phyloP scores from a whole-genome alignment of 805 yeast species.

The Zygosaccharomyces bisporus region DNA sequence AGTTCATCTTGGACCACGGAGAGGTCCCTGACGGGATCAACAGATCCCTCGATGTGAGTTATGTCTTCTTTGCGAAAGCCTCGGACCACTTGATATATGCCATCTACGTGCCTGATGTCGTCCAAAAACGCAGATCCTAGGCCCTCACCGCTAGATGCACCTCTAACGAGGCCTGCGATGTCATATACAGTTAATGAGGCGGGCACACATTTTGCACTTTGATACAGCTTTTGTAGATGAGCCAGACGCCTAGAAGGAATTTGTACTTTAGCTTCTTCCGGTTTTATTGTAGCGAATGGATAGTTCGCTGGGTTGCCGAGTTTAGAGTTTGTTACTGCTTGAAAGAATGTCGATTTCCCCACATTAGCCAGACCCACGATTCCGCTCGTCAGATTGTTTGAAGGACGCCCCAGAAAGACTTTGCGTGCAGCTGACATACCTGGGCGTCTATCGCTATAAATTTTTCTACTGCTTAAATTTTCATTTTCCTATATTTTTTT shows the following conservation, averaged over 20 bases:
- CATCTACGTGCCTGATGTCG: constrained; percentile 76
- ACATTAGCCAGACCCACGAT: constrained; percentile 93
- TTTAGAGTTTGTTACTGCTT: constrained; percentile 89
- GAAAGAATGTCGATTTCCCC: constrained; percentile 97
- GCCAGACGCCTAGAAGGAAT: constrained; percentile 65
- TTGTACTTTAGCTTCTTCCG: constrained; percentile 70
- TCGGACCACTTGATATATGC: constrained; percentile 74
- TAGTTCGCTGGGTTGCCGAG: constrained; percentile 96
- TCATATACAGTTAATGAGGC: constrained; percentile 69
- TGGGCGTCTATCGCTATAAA: not conserved
- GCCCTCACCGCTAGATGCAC: constrained; percentile 82
- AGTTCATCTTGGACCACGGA: constrained; percentile 73
- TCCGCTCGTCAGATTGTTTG: constrained; percentile 70
- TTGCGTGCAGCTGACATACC: constrained; percentile 43
- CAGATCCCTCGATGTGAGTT: constrained; percentile 68
- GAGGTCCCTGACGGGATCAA: constrained; percentile 72
- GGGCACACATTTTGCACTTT: constrained; percentile 60
- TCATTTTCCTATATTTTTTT: not conserved
- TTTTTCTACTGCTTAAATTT: not conserved
- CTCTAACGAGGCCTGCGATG: constrained; percentile 78
- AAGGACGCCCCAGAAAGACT: constrained; percentile 74
- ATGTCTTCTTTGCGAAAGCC: constrained; percentile 73
- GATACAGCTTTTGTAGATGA: constrained; percentile 51
- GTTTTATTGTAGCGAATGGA: constrained; percentile 89
- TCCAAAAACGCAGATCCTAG: constrained; percentile 76